Percentiles rank a stretch among this genome's conserved stretches.
phyloP scores from a whole-genome alignment of 257 asterid genomes.

The Penstemon davidsonii region DNA sequence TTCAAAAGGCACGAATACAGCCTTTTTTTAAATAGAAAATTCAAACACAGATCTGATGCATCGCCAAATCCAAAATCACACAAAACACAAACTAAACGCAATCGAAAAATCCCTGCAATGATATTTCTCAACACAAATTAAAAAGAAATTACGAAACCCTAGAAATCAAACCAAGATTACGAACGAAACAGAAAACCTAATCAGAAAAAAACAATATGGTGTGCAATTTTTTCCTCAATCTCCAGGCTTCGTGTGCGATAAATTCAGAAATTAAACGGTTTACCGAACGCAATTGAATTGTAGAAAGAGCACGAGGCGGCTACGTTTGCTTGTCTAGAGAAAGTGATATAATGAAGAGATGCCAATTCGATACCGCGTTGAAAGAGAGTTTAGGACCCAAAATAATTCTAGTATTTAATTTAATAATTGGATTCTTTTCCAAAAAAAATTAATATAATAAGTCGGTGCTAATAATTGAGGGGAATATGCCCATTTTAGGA shows the following conservation, averaged over 20 bases:
- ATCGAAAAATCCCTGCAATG: neutral
- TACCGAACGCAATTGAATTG: neutral
- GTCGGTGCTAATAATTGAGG: neutral
- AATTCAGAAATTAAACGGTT: neutral
- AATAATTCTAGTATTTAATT: neutral
- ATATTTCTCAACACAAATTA: neutral
- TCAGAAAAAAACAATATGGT: neutral
- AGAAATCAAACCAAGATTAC: neutral
- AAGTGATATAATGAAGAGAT: constrained; percentile 16
- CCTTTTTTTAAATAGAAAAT: neutral
- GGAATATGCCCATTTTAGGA: neutral
- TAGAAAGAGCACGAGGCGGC: constrained; percentile 28
- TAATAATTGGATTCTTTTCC: neutral
- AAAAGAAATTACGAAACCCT: neutral
- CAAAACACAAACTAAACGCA: neutral
- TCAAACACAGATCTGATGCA: constrained; percentile 32
- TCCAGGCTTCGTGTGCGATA: neutral
- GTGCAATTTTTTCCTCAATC: neutral
- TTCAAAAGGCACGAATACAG: neutral
- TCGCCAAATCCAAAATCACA: constrained; percentile 14
- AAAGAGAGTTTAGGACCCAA: constrained; percentile 14
- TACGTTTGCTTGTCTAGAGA: constrained; percentile 25
- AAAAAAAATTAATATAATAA: neutral
- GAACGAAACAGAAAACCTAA: neutral
- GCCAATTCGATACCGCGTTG: constrained; percentile 33